Percentiles rank a stretch among this genome's conserved stretches.
phyloP scores from a whole-genome alignment of 495 filamentous ascomycete genomes.

The Penicillium manginii region DNA sequence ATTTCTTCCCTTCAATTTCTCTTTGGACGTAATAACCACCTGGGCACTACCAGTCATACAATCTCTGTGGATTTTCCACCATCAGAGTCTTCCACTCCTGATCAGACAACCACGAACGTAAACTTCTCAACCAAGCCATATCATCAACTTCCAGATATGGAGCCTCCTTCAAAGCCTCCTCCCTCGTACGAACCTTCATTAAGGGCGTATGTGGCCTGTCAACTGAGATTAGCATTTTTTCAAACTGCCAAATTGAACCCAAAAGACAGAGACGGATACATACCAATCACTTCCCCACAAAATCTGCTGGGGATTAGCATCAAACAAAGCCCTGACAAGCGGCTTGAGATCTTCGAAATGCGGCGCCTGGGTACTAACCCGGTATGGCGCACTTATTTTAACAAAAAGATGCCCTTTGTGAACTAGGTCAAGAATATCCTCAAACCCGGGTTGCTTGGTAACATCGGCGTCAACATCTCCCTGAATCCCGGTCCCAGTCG shows the following conservation, averaged over 20 bases:
- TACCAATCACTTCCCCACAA: conserved; percentile 36
- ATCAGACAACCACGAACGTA: conserved; percentile 27
- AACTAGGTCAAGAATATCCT: conserved; percentile 26
- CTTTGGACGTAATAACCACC: too few relatives aligned
- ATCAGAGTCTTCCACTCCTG: conserved; percentile 29
- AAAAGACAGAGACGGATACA: background rate
- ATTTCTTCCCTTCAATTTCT: too few relatives aligned
- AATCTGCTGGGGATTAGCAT: conserved; percentile 18
- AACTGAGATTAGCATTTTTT: background rate
- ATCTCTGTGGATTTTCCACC: conserved; percentile 20
- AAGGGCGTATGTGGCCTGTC: conserved; percentile 28
- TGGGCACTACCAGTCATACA: conserved; percentile 31
- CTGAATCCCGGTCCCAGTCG: background rate
- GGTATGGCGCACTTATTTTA: conserved; percentile 32
- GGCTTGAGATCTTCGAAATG: conserved; percentile 24
- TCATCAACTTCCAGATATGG: conserved; percentile 29
- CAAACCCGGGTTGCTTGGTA: conserved; percentile 21
- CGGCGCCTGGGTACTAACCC: conserved; percentile 23
- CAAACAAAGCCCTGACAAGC: conserved; percentile 22
- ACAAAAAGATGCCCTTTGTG: conserved; percentile 24
- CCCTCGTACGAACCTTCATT: conserved; percentile 27
- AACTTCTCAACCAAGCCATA: conserved; percentile 27
- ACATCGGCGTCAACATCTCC: conserved; percentile 14
- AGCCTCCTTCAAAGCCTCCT: conserved; percentile 27
- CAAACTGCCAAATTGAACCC: background rate